Conservation (phyloP, 1,139 yeast species). For the Suhomyces taliae region DNA sequence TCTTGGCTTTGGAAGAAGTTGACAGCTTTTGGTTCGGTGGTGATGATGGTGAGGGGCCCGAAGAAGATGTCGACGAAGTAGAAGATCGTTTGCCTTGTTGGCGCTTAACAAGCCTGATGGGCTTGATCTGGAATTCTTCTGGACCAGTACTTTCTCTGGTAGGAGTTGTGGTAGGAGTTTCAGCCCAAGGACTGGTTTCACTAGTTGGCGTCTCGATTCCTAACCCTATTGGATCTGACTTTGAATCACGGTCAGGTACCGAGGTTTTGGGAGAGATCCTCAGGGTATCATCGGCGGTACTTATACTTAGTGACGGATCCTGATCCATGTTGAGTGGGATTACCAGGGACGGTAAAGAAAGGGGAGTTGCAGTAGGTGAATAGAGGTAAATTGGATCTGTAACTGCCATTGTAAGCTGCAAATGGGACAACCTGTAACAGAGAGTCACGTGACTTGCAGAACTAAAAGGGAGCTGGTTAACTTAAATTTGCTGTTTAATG, state of each 20-base stretch:
- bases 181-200: conserved; percentile 14
- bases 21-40: conserved; percentile 3
- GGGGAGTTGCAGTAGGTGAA: too few relatives aligned
- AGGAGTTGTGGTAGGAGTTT: conserved; percentile 9
- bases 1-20: conserved; percentile 9
- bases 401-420: background rate
- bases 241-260: background rate
- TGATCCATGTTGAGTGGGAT: conserved; percentile 1
- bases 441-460: background rate
- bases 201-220: conserved; percentile 12
- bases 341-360: background rate
- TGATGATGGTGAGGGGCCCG: conserved; percentile 3
- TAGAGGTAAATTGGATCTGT: too few relatives aligned
- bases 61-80: conserved; percentile 6
- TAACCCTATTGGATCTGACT: conserved; percentile 7
- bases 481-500: too few relatives aligned
- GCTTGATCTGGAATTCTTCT: conserved; percentile 24
- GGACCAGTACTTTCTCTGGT: background rate
- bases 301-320: background rate
- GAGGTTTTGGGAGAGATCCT: conserved; percentile 1
- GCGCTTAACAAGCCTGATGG: conserved; percentile 35
- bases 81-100: conserved; percentile 18
- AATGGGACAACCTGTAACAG: background rate
- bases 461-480: background rate
- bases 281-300: background rate